These are phyloP conservation scores for Beta vulgaris DNA, from an alignment of 148 eudicot genomes.

Conservation along the genomic window DNA sequence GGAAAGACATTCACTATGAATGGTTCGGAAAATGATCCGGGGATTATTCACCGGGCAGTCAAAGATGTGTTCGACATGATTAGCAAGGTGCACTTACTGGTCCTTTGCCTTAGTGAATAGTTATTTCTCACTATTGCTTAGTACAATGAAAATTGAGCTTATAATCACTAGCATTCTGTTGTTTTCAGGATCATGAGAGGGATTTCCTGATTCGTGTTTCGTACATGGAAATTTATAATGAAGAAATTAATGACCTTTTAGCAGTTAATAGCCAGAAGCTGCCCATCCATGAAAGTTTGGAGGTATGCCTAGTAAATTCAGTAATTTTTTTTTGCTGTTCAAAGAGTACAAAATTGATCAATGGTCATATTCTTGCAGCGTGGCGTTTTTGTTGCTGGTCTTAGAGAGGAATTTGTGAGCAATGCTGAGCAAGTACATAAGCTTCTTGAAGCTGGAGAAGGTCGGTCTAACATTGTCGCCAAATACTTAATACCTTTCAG, in stretches of 20 bases:
- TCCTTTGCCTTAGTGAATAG: neutral
- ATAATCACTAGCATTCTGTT: neutral
- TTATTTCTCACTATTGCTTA: slow-evolving; percentile 5
- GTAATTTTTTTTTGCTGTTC: neutral
- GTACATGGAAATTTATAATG: slow-evolving; percentile 97
- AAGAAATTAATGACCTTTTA: slow-evolving; percentile 92
- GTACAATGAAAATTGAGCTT: neutral
- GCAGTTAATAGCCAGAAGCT: slow-evolving; percentile 80
- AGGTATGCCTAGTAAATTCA: slow-evolving; percentile 40
- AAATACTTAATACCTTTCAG: neutral
- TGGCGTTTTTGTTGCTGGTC: slow-evolving; percentile 94
- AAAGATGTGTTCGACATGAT: slow-evolving; percentile 69
- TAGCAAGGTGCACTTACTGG: slow-evolving; percentile 41
- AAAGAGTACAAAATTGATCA: slow-evolving; percentile 8
- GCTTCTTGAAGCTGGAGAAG: slow-evolving; percentile 91
- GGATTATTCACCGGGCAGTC: slow-evolving; percentile 82
- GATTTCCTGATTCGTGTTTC: slow-evolving; percentile 94
- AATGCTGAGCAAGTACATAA: slow-evolving; percentile 83
- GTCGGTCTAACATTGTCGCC: slow-evolving; percentile 32
- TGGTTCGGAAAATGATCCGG: slow-evolving; percentile 85
- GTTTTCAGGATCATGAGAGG: slow-evolving; percentile 53
- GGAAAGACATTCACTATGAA: slow-evolving; percentile 99
- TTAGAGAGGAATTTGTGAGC: slow-evolving; percentile 88
- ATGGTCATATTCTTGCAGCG: slow-evolving; percentile 46
- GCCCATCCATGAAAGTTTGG: slow-evolving; percentile 91